Conservation (phyloP, 2,329 filamentous ascomycete species). For the Penicillium sp. region DNA sequence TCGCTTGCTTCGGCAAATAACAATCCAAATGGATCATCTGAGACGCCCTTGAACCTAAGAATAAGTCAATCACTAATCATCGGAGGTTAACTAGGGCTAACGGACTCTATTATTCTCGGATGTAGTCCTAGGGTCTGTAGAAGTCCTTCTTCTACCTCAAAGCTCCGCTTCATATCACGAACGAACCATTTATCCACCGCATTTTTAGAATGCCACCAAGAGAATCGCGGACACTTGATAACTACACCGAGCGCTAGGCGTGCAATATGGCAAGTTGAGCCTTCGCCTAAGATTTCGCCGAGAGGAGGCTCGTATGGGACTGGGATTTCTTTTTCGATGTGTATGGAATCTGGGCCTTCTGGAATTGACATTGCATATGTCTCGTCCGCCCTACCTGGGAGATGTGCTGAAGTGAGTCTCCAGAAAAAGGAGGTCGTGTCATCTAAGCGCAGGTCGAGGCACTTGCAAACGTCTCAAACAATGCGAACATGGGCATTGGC, state of each 20-base stretch:
- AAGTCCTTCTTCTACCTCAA: constrained; percentile 6
- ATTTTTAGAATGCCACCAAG: constrained; percentile 2
- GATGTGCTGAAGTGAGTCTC: no score
- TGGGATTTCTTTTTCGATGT: neutral
- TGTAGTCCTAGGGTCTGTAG: no score
- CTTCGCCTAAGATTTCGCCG: constrained; percentile 5
- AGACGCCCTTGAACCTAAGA: neutral
- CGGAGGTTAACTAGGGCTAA: no score
- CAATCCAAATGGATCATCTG: constrained; percentile 5
- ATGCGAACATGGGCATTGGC: no score
- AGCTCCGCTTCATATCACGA: constrained; percentile 5
- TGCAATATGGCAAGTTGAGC: constrained; percentile 11
- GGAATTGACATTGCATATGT: no score
- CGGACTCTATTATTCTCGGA: no score
- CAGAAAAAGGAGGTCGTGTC: no score
- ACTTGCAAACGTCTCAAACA: no score
- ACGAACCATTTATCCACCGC: neutral
- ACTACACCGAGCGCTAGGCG: constrained; percentile 6
- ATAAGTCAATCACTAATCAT: no score
- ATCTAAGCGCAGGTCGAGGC: no score
- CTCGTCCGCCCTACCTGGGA: no score
- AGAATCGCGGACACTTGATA: constrained; percentile 10
- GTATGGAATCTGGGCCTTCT: no score
- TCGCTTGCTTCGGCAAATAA: constrained; percentile 23
- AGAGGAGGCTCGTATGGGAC: constrained; percentile 4